A percentile compares a stretch with the other conserved stretches of the same genome.
These are phyloP conservation scores for Zhuliangozyma blackwelliae DNA, from an alignment of 1,139 yeast genomes.

Conservation along the genomic window DNA sequence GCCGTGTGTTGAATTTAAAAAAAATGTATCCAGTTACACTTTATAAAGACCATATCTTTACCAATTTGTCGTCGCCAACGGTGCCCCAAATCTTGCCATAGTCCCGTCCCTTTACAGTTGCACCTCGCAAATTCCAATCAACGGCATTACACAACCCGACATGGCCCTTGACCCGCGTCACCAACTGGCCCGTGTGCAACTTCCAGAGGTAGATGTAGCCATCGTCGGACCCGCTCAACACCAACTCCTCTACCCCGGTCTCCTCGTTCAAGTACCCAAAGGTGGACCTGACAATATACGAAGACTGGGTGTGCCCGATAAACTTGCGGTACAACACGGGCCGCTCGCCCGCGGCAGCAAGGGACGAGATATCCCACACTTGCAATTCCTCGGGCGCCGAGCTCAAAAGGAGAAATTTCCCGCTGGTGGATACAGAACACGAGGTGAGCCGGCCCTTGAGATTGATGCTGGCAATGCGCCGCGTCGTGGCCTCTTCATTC, in stretches of 20 bases:
- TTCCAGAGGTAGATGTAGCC: conserved; percentile 82
- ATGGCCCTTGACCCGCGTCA: conserved; percentile 62
- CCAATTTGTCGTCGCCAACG: conserved; percentile 76
- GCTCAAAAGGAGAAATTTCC: conserved; percentile 55
- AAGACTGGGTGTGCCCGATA: conserved; percentile 68
- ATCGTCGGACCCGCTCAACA: conserved; percentile 81
- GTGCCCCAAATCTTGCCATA: conserved; percentile 65
- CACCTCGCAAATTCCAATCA: conserved; percentile 57
- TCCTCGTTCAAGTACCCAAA: conserved; percentile 52
- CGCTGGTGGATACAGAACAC: conserved; percentile 36
- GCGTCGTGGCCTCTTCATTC: conserved; percentile 32
- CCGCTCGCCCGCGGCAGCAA: conserved; percentile 4
- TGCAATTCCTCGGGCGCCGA: conserved; percentile 77
- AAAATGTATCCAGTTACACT: too few relatives aligned
- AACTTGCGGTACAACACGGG: conserved; percentile 56
- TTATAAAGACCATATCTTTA: conserved; percentile 57
- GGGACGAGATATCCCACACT: conserved; percentile 57
- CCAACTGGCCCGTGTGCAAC: conserved; percentile 63
- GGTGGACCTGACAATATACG: conserved; percentile 70
- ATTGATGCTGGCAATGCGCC: conserved; percentile 28
- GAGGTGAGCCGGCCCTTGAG: conserved; percentile 38
- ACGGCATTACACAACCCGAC: conserved; percentile 67
- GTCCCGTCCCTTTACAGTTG: conserved; percentile 17
- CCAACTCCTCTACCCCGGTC: conserved; percentile 51
- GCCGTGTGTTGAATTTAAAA: too few relatives aligned